Conservation (phyloP, 164 flowering plant species). For the Liquidambar formosana region DNA sequence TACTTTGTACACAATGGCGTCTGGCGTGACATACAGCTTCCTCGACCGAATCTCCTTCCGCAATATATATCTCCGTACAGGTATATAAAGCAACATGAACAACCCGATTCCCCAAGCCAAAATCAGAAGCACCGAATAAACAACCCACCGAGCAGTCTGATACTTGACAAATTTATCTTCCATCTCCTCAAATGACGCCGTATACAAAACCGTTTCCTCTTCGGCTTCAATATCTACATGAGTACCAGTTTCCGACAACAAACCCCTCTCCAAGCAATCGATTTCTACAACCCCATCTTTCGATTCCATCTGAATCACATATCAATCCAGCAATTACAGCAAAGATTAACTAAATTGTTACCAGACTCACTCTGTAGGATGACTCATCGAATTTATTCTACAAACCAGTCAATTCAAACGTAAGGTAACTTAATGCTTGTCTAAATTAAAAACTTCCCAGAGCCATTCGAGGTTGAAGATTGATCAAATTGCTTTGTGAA, state of each 20-base stretch:
- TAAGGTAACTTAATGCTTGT: not conserved
- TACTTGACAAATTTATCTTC: constrained; percentile 72
- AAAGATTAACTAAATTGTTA: too few relatives aligned
- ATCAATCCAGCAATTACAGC: not conserved
- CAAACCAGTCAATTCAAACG: too few relatives aligned
- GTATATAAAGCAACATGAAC: constrained; percentile 72
- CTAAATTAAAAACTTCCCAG: not conserved
- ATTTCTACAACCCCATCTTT: constrained; percentile 50
- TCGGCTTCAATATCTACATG: constrained; percentile 17
- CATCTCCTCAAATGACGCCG: constrained; percentile 66
- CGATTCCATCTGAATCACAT: constrained; percentile 40
- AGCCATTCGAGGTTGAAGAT: not conserved
- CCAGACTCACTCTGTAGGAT: too few relatives aligned
- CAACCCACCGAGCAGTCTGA: constrained; percentile 69
- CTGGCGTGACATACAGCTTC: constrained; percentile 63
- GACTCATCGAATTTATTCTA: too few relatives aligned
- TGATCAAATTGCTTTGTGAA: not conserved
- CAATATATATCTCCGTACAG: constrained; percentile 58
- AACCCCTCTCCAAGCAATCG: constrained; percentile 53
- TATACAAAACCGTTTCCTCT: constrained; percentile 45
- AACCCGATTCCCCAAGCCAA: constrained; percentile 84
- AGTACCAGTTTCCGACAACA: constrained; percentile 28
- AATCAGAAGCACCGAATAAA: constrained; percentile 65
- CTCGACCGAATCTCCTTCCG: constrained; percentile 62
- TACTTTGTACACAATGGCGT: constrained; percentile 77